These are phyloP conservation scores for Chrysopogon serrulatus DNA, from an alignment of 176 grass and related monocot species.

Conservation along the genomic window DNA sequence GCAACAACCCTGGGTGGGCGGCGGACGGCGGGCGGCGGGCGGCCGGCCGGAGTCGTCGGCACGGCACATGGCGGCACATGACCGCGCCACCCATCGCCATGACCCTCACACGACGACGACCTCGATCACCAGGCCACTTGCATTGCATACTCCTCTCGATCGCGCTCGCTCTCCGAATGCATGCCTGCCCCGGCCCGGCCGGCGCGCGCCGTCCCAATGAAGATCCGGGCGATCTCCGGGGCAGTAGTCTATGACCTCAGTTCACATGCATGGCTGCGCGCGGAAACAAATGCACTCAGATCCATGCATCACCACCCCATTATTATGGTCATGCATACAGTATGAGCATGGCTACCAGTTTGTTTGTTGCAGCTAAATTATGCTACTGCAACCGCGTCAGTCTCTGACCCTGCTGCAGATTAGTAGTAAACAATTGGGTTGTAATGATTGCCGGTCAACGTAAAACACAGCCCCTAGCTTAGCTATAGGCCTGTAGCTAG, in stretches of 20 bases:
- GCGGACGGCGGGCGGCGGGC: neutral
- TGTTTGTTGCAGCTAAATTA: neutral
- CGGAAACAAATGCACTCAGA: neutral
- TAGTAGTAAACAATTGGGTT: conserved; percentile 16
- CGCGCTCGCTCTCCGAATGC: too few species aligned
- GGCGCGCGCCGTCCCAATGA: conserved; percentile 11
- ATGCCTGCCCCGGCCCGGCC: neutral
- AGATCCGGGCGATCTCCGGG: conserved; percentile 24
- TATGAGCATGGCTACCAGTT: neutral
- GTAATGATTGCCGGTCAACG: neutral
- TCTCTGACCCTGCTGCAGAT: neutral
- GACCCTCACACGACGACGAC: too few species aligned
- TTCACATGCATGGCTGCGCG: neutral
- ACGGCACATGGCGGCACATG: conserved; percentile 50
- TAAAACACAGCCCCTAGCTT: neutral
- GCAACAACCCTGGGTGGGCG: neutral
- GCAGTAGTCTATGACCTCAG: conserved; percentile 24
- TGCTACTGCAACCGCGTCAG: neutral
- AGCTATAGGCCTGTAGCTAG: neutral
- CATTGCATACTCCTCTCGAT: neutral
- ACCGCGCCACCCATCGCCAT: neutral
- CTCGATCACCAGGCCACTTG: neutral
- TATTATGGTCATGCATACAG: neutral
- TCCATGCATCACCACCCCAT: neutral
- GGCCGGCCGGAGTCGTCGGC: neutral